These are phyloP conservation scores for Calonectria naviculata DNA, from an alignment of 2,329 filamentous ascomycete genomes.

Conservation along the genomic window DNA sequence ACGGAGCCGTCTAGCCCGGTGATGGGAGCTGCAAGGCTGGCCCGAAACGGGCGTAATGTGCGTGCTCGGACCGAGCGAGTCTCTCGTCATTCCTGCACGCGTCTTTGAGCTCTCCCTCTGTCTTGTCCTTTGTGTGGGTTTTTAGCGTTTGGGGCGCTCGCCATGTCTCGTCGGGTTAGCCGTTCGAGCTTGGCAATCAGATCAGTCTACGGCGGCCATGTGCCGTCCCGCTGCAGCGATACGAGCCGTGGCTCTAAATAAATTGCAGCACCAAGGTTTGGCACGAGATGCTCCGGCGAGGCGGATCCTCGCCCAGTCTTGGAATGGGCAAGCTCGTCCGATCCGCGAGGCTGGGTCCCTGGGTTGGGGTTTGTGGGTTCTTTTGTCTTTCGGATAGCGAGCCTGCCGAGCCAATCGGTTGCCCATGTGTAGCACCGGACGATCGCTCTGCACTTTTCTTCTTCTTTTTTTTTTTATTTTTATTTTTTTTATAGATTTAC, in stretches of 20 bases:
- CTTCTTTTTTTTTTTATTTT: neutral
- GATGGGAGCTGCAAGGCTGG: neutral
- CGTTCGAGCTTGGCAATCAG: neutral
- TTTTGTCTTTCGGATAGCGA: neutral
- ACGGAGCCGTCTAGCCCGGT: constrained; percentile 10
- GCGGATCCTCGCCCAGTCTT: neutral
- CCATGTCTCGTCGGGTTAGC: neutral
- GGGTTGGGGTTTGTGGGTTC: neutral
- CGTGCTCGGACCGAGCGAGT: neutral
- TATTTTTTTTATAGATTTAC: neutral
- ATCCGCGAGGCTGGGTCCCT: neutral
- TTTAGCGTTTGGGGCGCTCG: neutral
- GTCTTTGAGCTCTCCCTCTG: neutral
- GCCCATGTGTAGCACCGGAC: neutral
- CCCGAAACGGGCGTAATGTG: neutral
- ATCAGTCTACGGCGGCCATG: constrained; percentile 19
- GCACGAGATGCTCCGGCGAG: neutral
- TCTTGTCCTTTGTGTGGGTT: neutral
- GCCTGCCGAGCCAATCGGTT: neutral
- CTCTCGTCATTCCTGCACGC: neutral
- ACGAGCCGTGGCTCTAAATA: constrained; percentile 28
- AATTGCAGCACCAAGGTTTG: constrained; percentile 18
- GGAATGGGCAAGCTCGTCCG: neutral
- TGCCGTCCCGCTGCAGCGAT: constrained; percentile 35
- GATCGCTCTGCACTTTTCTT: neutral